phyloP scores from a whole-genome alignment of 345 rosid genomes.

The Corymbia maculata region DNA sequence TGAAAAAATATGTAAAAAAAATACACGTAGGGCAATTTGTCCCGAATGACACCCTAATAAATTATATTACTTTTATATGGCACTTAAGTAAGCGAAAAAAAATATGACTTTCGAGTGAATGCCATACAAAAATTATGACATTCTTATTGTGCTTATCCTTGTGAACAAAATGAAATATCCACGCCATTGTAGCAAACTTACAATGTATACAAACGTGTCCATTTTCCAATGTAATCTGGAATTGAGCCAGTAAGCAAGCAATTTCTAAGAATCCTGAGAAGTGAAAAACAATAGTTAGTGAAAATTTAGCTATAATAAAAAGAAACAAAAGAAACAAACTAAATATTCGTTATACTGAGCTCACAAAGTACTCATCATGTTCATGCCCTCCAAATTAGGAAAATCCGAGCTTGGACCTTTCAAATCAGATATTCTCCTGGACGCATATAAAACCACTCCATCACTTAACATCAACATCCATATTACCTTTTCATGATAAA shows the following conservation, averaged over 20 bases:
- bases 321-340: background rate
- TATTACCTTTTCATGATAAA: too few species aligned
- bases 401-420: too few species aligned
- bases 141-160: fast-evolving
- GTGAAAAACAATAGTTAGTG: background rate
- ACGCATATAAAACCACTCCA: fast-evolving
- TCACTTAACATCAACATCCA: too few species aligned
- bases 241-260: slow-evolving; percentile 46
- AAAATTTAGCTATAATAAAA: background rate
- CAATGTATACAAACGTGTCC: slow-evolving; percentile 20
- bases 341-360: slow-evolving; percentile 8
- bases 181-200: slow-evolving; percentile 21
- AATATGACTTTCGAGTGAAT: fast-evolving
- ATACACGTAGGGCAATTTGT: fast-evolving
- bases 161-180: too few species aligned
- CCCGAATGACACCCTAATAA: too few species aligned
- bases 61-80: too few species aligned
- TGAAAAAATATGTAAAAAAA: too few species aligned
- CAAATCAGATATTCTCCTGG: too few species aligned
- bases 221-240: slow-evolving; percentile 28
- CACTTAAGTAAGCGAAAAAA: too few species aligned
- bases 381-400: background rate
- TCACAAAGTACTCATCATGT: slow-evolving; percentile 24
- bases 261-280: slow-evolving; percentile 47
- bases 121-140: too few species aligned